Evolutionary conservation across 75 land plant genomes (phyloP), one percentile per base, ranked within the genome.

Genomic region (Selaginella moellendorffii): DNA sequence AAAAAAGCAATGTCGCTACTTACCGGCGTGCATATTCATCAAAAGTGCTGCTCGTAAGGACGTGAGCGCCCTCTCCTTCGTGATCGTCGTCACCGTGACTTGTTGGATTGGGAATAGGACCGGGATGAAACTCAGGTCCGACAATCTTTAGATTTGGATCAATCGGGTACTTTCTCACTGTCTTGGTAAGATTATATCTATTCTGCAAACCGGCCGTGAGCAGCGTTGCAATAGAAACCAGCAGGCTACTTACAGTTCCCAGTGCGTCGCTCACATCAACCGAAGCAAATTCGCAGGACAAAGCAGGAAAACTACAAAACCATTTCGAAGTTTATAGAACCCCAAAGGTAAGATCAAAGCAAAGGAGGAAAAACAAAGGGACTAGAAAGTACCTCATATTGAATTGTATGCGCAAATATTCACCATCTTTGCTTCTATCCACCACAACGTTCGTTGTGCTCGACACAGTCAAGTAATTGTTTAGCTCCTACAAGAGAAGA

Each of bases 261-360:
- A 95, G 63, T 31, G 79, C 83, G 68, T 95, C 99, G 26, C 84
- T 86, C 59, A 95, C 99, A 66, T 95, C 99, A 54, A 95, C 88
- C 27, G 99, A 86, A 26, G 97, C 97, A 76, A 95, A 95, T 69
- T 95, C 99, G 74, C 99, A 95, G 25, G 99, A 95, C n/a, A 95
- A 80, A 23, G 91, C 83, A 25, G 97, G 97, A 78, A 95, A 90
- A 75, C 99, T 95, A 68, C 81, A 78, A 56, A 8, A 20, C 24
- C 24, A 56, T 20, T 20, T 9, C 14, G 9, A 56, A 20, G n/a
- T 56, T 56, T 8, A 56, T 2, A 9, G 18, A 46, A 46, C 14
- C 10, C 14, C 18, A 10, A 10, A 10, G 14, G 52, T 46, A 18
- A 10, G 10, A 10, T 18, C 52, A 18, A 46, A 18, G 19, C 60